A percentile compares a stretch with the other conserved stretches of the same genome.
Evolutionary conservation across 768 basidiomycete species (phyloP).

Genomic region (Rhizopogon vinicolor): DNA sequence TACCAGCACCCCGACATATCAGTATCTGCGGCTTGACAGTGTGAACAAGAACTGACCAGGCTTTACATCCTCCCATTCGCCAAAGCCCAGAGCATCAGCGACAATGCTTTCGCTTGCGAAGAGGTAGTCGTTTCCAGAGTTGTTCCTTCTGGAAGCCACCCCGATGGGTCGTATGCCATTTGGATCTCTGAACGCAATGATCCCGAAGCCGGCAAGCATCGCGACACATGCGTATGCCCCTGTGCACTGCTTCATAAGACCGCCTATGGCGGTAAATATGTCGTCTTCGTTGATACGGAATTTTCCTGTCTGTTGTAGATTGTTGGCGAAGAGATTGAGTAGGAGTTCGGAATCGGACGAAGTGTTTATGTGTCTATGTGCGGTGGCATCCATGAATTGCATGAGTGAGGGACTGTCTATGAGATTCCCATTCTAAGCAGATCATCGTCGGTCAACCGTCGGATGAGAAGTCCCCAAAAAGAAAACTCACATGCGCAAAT

Average conservation of each 20-base stretch:
- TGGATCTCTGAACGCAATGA: constrained; percentile 97
- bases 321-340: constrained; percentile 96
- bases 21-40: constrained; percentile 2
- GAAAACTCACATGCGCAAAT: constrained; percentile 86
- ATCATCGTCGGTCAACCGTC: not conserved
- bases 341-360: constrained; percentile 97
- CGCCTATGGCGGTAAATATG: constrained; percentile 91
- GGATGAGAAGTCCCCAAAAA: not conserved
- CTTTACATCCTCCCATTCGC: constrained; percentile 89
- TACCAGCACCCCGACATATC: constrained; percentile 20
- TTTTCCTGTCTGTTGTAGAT: constrained; percentile 96
- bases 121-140: constrained; percentile 74
- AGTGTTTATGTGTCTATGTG: constrained; percentile 98
- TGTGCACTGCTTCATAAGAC: constrained; percentile 81
- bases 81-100: constrained; percentile 88
- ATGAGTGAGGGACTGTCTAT: constrained; percentile 88
- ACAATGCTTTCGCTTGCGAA: constrained; percentile 96
- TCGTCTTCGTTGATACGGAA: constrained; percentile 99
- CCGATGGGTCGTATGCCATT: constrained; percentile 96
- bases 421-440: constrained; percentile 87
- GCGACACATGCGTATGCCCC: constrained; percentile 97
- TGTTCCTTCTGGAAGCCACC: constrained; percentile 63
- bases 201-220: constrained; percentile 99
- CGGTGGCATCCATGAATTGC: constrained; percentile 91
- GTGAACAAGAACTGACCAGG: constrained; percentile 53